Evolutionary conservation across 2,329 filamentous ascomycete genomes (phyloP).

Genomic region (Epichloe hybrida): DNA sequence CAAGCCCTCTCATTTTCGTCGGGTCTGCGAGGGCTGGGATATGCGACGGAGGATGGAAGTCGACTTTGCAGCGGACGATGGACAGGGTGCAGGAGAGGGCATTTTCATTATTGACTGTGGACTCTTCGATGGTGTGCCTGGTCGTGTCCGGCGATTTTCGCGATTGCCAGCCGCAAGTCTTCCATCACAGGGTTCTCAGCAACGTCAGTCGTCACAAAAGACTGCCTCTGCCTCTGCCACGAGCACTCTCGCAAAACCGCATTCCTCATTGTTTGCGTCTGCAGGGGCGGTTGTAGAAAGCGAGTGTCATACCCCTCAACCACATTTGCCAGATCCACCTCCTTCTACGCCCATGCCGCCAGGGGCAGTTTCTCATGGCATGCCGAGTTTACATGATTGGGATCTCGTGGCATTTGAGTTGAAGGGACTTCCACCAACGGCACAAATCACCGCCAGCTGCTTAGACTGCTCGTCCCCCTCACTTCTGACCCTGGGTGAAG

Average conservation of each 20-base stretch:
- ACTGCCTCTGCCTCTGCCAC: background rate
- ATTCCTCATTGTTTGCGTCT: conserved; percentile 19
- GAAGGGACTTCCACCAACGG: conserved; percentile 40
- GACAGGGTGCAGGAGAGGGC: conserved; percentile 60
- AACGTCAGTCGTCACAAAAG: conserved; percentile 1
- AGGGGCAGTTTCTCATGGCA: background rate
- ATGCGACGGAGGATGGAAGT: conserved; percentile 78
- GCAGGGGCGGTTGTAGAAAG: conserved; percentile 2
- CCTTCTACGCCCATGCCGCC: conserved; percentile 13
- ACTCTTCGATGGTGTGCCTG: conserved; percentile 40
- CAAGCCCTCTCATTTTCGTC: conserved; percentile 65
- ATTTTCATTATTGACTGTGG: conserved; percentile 65
- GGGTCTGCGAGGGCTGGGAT: conserved; percentile 74
- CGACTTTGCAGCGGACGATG: conserved; percentile 76
- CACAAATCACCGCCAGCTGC: conserved; percentile 54
- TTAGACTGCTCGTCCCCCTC: conserved; percentile 67
- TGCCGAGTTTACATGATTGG: conserved; percentile 19
- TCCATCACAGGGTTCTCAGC: conserved; percentile 1
- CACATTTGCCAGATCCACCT: conserved; percentile 11
- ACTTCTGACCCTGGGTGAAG: conserved; percentile 59
- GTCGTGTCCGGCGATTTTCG: conserved; percentile 30
- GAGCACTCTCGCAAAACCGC: conserved; percentile 3
- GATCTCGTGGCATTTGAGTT: conserved; percentile 25
- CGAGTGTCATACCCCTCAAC: conserved; percentile 6
- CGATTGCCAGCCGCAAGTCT: conserved; percentile 17